phyloP scores from a whole-genome alignment of 1,139 yeast species.

The Zygosaccharomyces sapae region DNA sequence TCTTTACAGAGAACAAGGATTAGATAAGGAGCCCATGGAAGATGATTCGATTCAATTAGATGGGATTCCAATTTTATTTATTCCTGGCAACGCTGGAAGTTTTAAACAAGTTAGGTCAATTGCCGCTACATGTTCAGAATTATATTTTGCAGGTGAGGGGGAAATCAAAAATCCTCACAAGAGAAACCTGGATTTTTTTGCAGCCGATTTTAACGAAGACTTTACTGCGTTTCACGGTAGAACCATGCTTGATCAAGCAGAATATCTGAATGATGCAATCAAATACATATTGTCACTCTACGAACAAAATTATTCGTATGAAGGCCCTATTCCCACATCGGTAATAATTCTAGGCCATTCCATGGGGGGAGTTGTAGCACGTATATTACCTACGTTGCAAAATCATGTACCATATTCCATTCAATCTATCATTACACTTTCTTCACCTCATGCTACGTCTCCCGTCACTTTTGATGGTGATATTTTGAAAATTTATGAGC shows the following conservation, averaged over 20 bases:
- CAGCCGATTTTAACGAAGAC: constrained; percentile 94
- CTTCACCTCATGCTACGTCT: constrained; percentile 91
- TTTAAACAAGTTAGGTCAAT: constrained; percentile 84
- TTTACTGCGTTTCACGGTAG: constrained; percentile 95
- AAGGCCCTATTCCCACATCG: constrained; percentile 49
- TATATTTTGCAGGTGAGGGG: constrained; percentile 42
- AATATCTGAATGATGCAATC: constrained; percentile 84
- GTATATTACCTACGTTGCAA: constrained; percentile 74
- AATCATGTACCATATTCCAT: constrained; percentile 69
- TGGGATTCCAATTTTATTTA: constrained; percentile 85
- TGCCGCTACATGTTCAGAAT: constrained; percentile 70
- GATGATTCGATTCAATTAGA: constrained; percentile 42
- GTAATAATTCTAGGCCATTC: constrained; percentile 88
- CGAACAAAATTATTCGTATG: constrained; percentile 29
- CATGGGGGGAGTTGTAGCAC: constrained; percentile 93
- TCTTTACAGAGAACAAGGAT: constrained; percentile 71
- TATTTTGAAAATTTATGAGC: constrained; percentile 65
- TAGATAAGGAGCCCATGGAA: constrained; percentile 54
- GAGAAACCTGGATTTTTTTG: constrained; percentile 65
- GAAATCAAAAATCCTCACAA: constrained; percentile 36
- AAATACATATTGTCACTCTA: constrained; percentile 69
- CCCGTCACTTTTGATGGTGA: constrained; percentile 97
- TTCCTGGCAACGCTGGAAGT: constrained; percentile 98
- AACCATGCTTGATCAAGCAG: constrained; percentile 91
- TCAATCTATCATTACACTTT: constrained; percentile 78